Conservation (phyloP, 495 filamentous ascomycete genomes). For the Chaetomium cochliodes region DNA sequence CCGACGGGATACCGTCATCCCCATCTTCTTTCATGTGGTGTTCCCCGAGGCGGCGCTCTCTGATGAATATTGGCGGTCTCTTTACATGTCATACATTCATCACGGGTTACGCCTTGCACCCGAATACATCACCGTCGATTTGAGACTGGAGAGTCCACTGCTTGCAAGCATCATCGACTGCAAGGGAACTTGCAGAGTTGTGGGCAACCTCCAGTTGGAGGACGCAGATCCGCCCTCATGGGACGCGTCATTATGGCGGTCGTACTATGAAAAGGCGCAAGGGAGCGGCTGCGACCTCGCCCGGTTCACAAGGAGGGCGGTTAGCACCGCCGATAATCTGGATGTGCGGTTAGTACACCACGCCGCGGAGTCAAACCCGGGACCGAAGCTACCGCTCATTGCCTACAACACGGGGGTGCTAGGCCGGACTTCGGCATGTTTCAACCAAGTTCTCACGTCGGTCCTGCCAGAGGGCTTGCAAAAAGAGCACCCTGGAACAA, state of each 20-base stretch:
- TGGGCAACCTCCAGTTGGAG: conserved; percentile 55
- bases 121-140: conserved; percentile 64
- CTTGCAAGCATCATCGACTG: conserved; percentile 49
- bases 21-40: conserved; percentile 64
- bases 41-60: conserved; percentile 37
- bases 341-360: conserved; percentile 54
- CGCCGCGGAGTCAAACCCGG: conserved; percentile 41
- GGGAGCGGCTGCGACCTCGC: conserved; percentile 62
- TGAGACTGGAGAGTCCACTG: conserved; percentile 50
- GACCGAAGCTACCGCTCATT: conserved; percentile 55
- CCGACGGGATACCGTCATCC: conserved; percentile 59
- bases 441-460: conserved; percentile 65
- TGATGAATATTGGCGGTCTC: conserved; percentile 35
- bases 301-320: conserved; percentile 57
- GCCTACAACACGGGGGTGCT: conserved; percentile 65
- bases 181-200: conserved; percentile 64
- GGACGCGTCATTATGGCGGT: conserved; percentile 54
- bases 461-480: conserved; percentile 58
- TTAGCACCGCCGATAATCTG: conserved; percentile 56
- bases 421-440: conserved; percentile 63
- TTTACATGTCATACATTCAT: conserved; percentile 57
- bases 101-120: conserved; percentile 64
- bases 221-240: conserved; percentile 50
- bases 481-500: conserved; percentile 18
- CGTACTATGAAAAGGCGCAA: conserved; percentile 56